Base-by-base conservation (phyloP, 805 yeast genomes). In the Hagleromyces aurorensis region DNA sequence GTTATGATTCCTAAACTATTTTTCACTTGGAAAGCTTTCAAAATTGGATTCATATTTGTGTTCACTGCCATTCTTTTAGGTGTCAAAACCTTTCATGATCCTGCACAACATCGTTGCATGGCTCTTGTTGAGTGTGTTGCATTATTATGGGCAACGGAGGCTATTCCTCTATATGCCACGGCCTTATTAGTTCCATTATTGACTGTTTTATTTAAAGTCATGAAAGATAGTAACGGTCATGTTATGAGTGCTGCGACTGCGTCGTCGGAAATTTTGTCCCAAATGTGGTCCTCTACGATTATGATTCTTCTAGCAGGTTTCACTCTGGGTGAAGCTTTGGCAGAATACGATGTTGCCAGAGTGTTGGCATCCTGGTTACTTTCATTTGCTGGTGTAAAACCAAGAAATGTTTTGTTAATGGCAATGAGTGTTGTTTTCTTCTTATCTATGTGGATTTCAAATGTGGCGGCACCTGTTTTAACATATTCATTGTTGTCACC, bases 231-330 rank as follows among this genome's bases (percentile, higher is more conserved):
- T 17, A 65, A 34, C 50, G 74, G 74, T 15, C 54, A 63, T n/a
- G 68, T 74, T 0, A 61, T 85, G 70, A 38, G 50, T 2, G 86
- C 93, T 1, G 61, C 73, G 0, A 76, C 64, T 2, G 87, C 96
- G 2, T 63, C 70, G 1, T 64, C 73, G 32, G 78, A 66, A 46
- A 79, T 87, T 31, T 73, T 91, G 33, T 57, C 79, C 4, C 62
- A 80, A 21, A 89, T 87, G 97, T 87, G 96, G 96, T 78, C 89
- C 3, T 83, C 96, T 1, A 87, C 89, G 5, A 84, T 89, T 44
- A 75, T 86, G 80, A 70, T 89, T 21, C 62, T 87, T 32, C 61
- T 87, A 12, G 96, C 96, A 34, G 97, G 97, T 4, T 87, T 87
- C 58, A 78, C 96, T 0, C 62, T 87, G 38, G 96, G 96, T 25